A percentile compares a stretch with the other conserved stretches of the same genome.
These are phyloP conservation scores for Microsporum ferrugineum DNA, from an alignment of 2,329 filamentous ascomycete species.

Conservation along the genomic window DNA sequence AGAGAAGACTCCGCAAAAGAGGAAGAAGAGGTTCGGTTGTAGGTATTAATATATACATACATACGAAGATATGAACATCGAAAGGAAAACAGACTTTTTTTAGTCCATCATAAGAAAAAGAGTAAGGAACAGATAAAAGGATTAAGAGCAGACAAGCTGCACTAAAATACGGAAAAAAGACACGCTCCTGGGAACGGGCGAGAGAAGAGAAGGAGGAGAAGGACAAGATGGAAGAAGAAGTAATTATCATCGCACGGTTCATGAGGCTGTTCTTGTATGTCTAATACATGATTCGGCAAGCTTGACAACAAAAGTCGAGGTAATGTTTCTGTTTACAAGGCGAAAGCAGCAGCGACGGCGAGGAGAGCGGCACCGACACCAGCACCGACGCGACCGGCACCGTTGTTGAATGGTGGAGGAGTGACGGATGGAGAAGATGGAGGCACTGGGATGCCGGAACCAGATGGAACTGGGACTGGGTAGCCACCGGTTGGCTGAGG, in stretches of 20 bases:
- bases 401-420: constrained; percentile 9
- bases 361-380: constrained; percentile 13
- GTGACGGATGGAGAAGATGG: constrained; percentile 5
- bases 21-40: background rate
- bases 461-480: constrained; percentile 11
- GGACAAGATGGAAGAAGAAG: background rate
- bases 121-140: background rate
- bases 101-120: background rate
- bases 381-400: constrained; percentile 13
- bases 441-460: constrained; percentile 11
- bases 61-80: background rate
- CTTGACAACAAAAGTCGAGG: background rate
- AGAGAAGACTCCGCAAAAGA: background rate
- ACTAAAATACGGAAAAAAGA: background rate
- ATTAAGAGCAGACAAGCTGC: constrained; percentile 1
- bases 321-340: constrained; percentile 12
- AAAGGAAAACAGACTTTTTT: background rate
- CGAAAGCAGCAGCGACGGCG: constrained; percentile 14
- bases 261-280: constrained; percentile 3
- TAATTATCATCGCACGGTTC: constrained; percentile 6
- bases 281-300: background rate
- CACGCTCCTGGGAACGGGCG: background rate
- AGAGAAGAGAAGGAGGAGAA: background rate
- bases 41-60: background rate
- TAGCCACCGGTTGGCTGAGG: constrained; percentile 13